Evolutionary conservation across 352 stramenopile genomes (phyloP), one percentile per base, ranked within the genome.

Genomic region (Phytophthora macrochlamydospora): DNA sequence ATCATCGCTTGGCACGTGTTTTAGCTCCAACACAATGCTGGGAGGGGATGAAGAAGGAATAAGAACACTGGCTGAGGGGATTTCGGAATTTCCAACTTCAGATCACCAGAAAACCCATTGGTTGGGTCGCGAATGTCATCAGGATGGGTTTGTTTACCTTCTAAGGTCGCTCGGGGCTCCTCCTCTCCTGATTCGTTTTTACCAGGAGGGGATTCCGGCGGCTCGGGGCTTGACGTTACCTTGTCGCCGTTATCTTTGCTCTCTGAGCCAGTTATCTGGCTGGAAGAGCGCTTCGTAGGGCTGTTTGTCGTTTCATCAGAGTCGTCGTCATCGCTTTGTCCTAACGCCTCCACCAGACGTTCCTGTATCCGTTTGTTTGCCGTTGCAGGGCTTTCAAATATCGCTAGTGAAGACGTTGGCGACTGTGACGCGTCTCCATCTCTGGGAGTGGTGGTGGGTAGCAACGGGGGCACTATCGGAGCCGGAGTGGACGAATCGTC

Each of bases 281-380:
- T 65, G 35, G 44, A 63, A n/a, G 68, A 52, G 11, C 29, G 51
- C 42, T 68, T 76, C 29, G 56, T 58, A 54, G 57, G 51, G 12
- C 53, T 70, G 46, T 29, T 14, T 14, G 31, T 59, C 18, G 54
- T 69, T 1, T 56, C 52, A 28, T 78, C 73, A 0, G 64, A 76
- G 14, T 89, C 79, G 12, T 80, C 79, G 3, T 89, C 79, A 46
- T 89, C 80, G 28, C 80, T 89, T 49, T 84, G 66, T 0, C 78
- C 78, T 14, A 87, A 67, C 14, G 65, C 80, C 40, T 89, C 80
- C 9, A 79, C 68, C 28, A 87, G 53, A 35, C 80, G 75, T 59
- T 82, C 63, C 56, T 89, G 79, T 50, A 81, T 84, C 46, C 72
- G 59, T 51, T 80, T 77, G n/a, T 70, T 65, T n/a, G 72, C 70